Percentiles rank a stretch among this genome's conserved stretches.
These are phyloP conservation scores for Erythrobasidium yunnanense DNA, from an alignment of 768 basidiomycete genomes.

Conservation along the genomic window DNA sequence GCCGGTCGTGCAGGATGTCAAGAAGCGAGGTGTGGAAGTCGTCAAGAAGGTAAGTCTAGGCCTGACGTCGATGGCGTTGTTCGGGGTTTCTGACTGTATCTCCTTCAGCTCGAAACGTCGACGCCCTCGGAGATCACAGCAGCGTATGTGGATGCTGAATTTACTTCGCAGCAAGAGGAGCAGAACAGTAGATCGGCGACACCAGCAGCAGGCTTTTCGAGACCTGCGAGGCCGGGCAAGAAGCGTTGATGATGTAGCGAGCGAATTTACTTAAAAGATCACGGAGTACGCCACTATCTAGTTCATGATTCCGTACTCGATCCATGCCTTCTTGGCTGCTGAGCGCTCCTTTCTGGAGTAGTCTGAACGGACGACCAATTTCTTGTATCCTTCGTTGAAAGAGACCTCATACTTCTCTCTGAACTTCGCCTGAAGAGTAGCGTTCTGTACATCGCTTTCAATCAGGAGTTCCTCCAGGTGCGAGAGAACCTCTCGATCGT, in stretches of 20 bases:
- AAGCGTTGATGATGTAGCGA: background rate
- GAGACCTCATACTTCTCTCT: too few species aligned
- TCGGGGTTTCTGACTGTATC: background rate
- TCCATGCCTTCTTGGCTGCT: too few species aligned
- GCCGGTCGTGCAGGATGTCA: conserved; percentile 7
- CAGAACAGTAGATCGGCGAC: background rate
- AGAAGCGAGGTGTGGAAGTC: background rate
- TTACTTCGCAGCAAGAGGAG: background rate
- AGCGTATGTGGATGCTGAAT: background rate
- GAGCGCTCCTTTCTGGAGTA: too few species aligned
- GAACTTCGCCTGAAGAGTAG: too few species aligned
- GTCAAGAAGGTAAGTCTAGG: conserved; percentile 7
- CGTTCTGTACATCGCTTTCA: too few species aligned
- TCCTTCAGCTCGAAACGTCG: conserved; percentile 17
- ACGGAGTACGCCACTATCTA: too few species aligned
- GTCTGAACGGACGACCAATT: too few species aligned
- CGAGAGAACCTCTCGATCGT: too few species aligned
- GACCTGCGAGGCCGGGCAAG: conserved; percentile 11
- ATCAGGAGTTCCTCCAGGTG: too few species aligned
- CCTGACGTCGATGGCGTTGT: background rate
- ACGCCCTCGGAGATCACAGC: conserved; percentile 20
- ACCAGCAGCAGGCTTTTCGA: conserved; percentile 5
- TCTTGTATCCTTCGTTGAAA: too few species aligned
- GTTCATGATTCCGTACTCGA: too few species aligned
- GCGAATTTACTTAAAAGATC: too few species aligned